phyloP scores from a whole-genome alignment of 2,329 filamentous ascomycete genomes.

The Penicillium sp. region DNA sequence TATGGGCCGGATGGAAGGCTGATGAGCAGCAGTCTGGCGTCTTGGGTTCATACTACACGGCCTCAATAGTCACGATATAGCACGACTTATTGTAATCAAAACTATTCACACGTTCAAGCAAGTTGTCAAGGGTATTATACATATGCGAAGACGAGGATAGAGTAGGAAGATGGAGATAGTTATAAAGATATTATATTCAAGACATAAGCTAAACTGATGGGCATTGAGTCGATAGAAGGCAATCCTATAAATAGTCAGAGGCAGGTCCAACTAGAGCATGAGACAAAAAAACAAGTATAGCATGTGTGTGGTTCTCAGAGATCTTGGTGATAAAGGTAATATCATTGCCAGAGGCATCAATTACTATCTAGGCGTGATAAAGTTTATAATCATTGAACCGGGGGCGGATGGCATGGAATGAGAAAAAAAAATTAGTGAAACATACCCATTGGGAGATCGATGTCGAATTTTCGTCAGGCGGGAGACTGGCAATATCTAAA shows the following conservation, averaged over 20 bases:
- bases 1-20: neutral
- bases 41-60: neutral
- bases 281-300: conserved; percentile 14
- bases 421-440: conserved; percentile 11
- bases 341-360: conserved; percentile 62
- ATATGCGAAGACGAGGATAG: too few species aligned
- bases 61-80: conserved; percentile 25
- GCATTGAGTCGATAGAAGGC: neutral
- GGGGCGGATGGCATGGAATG: conserved; percentile 3
- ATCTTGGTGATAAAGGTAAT: conserved; percentile 65
- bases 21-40: conserved; percentile 7
- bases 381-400: conserved; percentile 65
- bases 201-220: neutral
- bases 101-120: conserved; percentile 8
- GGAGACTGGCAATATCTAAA: neutral
- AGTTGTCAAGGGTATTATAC: neutral
- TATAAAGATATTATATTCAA: neutral
- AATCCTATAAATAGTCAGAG: conserved; percentile 21
- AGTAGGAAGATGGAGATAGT: neutral
- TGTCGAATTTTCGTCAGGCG: neutral
- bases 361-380: conserved; percentile 67
- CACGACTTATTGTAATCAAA: conserved; percentile 30
- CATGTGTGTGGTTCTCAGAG: conserved; percentile 56
- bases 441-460: conserved; percentile 23
- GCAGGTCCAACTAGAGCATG: conserved; percentile 13